Conservation (phyloP, 2,329 filamentous ascomycete species). For the Xylariaceae sp. region DNA sequence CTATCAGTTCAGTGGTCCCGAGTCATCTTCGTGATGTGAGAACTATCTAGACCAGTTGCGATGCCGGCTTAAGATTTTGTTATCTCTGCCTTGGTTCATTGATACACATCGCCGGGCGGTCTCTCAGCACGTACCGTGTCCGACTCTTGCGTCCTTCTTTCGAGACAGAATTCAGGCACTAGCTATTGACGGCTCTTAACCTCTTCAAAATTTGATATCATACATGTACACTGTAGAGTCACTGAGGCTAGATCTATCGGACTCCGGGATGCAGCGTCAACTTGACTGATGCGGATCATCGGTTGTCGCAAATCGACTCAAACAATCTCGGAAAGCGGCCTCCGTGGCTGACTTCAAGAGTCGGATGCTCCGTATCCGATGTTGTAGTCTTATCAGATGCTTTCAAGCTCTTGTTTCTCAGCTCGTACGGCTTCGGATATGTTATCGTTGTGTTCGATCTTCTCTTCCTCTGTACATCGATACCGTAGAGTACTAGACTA, state of each 20-base stretch:
- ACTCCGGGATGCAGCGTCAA: neutral
- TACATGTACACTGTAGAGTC: neutral
- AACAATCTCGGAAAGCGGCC: conserved; percentile 5
- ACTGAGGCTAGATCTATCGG: neutral
- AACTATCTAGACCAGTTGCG: too few relatives aligned
- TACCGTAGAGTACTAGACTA: neutral
- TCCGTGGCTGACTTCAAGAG: neutral
- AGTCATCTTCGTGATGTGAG: too few relatives aligned
- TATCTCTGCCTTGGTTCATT: too few relatives aligned
- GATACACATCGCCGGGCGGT: too few relatives aligned
- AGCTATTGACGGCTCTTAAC: too few relatives aligned
- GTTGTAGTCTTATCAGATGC: neutral
- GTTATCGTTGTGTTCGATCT: neutral
- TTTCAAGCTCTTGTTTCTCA: conserved; percentile 4
- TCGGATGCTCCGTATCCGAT: conserved; percentile 3
- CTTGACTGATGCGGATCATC: neutral
- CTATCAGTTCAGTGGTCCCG: too few relatives aligned
- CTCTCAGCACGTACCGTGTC: too few relatives aligned
- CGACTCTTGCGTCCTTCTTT: too few relatives aligned
- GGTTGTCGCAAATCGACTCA: neutral
- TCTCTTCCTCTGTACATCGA: neutral
- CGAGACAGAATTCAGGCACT: too few relatives aligned
- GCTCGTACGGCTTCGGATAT: neutral
- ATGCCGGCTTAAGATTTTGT: too few relatives aligned
- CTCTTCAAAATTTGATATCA: neutral